These are phyloP conservation scores for Suillus luteus DNA, from an alignment of 768 basidiomycete genomes.

Conservation along the genomic window DNA sequence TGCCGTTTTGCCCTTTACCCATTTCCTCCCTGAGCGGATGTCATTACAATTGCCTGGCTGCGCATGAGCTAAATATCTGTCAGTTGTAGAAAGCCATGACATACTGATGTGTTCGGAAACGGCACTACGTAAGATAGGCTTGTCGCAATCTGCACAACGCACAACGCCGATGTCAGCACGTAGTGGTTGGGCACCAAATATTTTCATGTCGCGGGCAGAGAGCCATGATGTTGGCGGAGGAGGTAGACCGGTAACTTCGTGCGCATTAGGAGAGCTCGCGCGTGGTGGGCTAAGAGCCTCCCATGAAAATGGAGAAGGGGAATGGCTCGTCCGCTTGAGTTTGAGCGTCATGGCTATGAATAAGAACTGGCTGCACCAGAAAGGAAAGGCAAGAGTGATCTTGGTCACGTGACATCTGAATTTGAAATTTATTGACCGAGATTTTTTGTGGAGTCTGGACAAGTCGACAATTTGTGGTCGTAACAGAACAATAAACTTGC, in stretches of 20 bases:
- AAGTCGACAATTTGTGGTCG: neutral
- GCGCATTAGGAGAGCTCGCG: constrained; percentile 31
- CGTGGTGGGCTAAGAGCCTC: constrained; percentile 41
- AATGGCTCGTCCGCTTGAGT: constrained; percentile 44
- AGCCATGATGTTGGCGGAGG: constrained; percentile 87
- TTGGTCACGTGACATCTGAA: constrained; percentile 6
- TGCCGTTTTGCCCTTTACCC: constrained; percentile 52
- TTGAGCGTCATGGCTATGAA: constrained; percentile 41
- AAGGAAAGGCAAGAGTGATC: neutral
- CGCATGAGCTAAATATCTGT: constrained; percentile 14
- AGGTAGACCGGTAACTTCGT: constrained; percentile 46
- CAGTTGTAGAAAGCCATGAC: constrained; percentile 21
- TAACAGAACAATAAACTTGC: neutral
- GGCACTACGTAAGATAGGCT: constrained; percentile 77
- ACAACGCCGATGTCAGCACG: constrained; percentile 65
- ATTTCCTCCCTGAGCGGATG: constrained; percentile 58
- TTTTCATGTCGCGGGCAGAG: constrained; percentile 83
- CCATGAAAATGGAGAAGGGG: constrained; percentile 66
- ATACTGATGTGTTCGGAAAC: constrained; percentile 76
- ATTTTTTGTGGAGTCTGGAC: neutral
- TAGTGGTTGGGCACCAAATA: constrained; percentile 79
- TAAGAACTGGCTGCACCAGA: neutral
- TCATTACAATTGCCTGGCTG: constrained; percentile 59
- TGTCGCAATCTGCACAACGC: constrained; percentile 79
- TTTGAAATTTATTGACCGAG: neutral